A percentile compares a stretch with the other conserved stretches of the same genome.
phyloP scores from a whole-genome alignment of 164 flowering plant genomes.

The Hamamelis virginiana region DNA sequence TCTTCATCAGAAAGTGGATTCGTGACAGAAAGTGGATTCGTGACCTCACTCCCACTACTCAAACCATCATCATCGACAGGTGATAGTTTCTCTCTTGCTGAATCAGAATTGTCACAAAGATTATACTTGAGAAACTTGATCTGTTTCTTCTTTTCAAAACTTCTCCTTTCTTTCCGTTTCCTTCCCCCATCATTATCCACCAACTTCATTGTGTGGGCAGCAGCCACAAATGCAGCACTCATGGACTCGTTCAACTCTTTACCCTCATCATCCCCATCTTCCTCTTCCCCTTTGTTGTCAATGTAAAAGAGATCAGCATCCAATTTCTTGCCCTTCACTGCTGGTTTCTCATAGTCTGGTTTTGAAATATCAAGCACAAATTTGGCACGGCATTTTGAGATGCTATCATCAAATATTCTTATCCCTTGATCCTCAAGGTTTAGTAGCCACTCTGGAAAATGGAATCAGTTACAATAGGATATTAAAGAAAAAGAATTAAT shows the following conservation, averaged over 20 bases:
- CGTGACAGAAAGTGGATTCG: constrained; percentile 48
- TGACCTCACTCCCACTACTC: constrained; percentile 51
- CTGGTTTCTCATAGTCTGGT: constrained; percentile 20
- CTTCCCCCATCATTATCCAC: constrained; percentile 19
- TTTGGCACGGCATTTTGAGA: constrained; percentile 35
- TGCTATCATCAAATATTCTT: constrained; percentile 38
- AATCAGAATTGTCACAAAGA: constrained; percentile 18
- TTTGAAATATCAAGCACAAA: constrained; percentile 27
- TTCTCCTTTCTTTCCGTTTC: constrained; percentile 37
- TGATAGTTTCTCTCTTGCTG: constrained; percentile 15
- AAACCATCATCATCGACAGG: constrained; percentile 17
- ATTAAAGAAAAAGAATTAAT: background rate
- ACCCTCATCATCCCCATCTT: constrained; percentile 21
- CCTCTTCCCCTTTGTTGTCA: constrained; percentile 48
- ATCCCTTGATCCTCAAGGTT: constrained; percentile 52
- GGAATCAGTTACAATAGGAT: background rate
- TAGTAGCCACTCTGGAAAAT: constrained; percentile 52
- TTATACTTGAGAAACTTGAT: constrained; percentile 43
- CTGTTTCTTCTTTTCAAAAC: constrained; percentile 18
- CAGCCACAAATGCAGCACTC: constrained; percentile 47
- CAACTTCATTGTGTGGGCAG: constrained; percentile 47
- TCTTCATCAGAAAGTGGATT: constrained; percentile 48
- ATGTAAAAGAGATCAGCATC: constrained; percentile 43
- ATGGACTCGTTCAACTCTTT: constrained; percentile 25
- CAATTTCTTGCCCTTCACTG: constrained; percentile 13